Evolutionary conservation across 163 green algal genomes (phyloP).

Genomic region (Chloromonas sp.): DNA sequence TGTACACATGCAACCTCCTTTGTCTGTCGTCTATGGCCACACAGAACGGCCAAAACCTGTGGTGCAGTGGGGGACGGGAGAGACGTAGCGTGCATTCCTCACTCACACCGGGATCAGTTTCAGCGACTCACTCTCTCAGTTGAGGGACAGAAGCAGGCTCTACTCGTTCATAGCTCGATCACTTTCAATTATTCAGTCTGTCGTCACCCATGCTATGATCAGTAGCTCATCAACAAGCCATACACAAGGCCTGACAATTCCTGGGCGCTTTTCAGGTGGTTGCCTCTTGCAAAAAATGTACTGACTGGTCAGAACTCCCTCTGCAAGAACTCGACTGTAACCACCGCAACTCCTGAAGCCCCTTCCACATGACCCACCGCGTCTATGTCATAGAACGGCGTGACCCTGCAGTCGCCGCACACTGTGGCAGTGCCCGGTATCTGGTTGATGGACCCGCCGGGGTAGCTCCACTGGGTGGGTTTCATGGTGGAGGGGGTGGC

Average conservation of each 20-base stretch:
- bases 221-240: neutral
- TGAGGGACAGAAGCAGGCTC: no score
- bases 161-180: no score
- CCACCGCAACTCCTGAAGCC: neutral
- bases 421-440: slow-evolving; percentile 61
- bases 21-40: neutral
- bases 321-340: neutral
- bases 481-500: slow-evolving; percentile 67
- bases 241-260: neutral
- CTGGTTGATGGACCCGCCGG: slow-evolving; percentile 62
- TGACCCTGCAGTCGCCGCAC: slow-evolving; percentile 56
- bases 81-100: no score
- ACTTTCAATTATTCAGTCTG: neutral
- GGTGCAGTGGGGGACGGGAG: no score
- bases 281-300: neutral
- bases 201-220: neutral
- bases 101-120: no score
- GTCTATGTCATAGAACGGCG: slow-evolving; percentile 57
- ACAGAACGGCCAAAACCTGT: no score
- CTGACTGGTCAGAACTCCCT: neutral
- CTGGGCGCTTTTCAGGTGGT: slow-evolving; percentile 1
- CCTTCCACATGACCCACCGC: neutral
- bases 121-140: no score
- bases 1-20: neutral
- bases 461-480: slow-evolving; percentile 61